Conservation (phyloP, 805 yeast species). For the Yamadazyma paraphyllophila region DNA sequence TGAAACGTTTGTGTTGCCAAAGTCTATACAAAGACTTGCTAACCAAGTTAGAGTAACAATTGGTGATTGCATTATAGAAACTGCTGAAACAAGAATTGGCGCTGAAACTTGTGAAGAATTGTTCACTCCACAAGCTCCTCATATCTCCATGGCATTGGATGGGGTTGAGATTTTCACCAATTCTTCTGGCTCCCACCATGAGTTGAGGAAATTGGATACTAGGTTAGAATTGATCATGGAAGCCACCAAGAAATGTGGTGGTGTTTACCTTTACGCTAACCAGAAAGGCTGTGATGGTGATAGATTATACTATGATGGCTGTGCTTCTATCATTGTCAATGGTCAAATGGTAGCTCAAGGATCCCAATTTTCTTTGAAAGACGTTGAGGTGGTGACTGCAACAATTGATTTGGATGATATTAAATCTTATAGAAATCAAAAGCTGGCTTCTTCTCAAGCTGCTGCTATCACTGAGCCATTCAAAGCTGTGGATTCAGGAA, state of each 20-base stretch:
- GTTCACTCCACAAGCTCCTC: slow-evolving; percentile 95
- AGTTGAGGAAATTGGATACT: slow-evolving; percentile 82
- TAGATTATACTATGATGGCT: slow-evolving; percentile 93
- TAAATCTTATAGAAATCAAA: slow-evolving; percentile 70
- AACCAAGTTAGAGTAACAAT: slow-evolving; percentile 68
- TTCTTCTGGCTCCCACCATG: slow-evolving; percentile 98
- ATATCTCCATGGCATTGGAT: slow-evolving; percentile 84
- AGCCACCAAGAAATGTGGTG: slow-evolving; percentile 96
- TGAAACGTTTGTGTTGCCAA: slow-evolving; percentile 74
- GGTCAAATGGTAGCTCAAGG: slow-evolving; percentile 94
- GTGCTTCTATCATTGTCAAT: slow-evolving; percentile 90
- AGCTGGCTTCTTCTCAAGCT: slow-evolving; percentile 77
- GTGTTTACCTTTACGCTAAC: slow-evolving; percentile 88
- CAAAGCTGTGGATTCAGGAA: slow-evolving; percentile 58
- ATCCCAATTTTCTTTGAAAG: slow-evolving; percentile 81
- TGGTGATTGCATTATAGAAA: slow-evolving; percentile 88
- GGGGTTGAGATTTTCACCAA: slow-evolving; percentile 98
- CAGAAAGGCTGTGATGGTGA: slow-evolving; percentile 99
- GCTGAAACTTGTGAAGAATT: slow-evolving; percentile 98
- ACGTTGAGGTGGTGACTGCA: slow-evolving; percentile 94
- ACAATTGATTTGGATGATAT: slow-evolving; percentile 93
- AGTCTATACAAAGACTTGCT: slow-evolving; percentile 59
- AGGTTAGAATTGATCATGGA: slow-evolving; percentile 82
- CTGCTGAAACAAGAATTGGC: slow-evolving; percentile 88
- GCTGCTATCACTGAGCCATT: slow-evolving; percentile 43